phyloP scores from a whole-genome alignment of 2,329 filamentous ascomycete genomes.

The Colletotrichum tropicale region DNA sequence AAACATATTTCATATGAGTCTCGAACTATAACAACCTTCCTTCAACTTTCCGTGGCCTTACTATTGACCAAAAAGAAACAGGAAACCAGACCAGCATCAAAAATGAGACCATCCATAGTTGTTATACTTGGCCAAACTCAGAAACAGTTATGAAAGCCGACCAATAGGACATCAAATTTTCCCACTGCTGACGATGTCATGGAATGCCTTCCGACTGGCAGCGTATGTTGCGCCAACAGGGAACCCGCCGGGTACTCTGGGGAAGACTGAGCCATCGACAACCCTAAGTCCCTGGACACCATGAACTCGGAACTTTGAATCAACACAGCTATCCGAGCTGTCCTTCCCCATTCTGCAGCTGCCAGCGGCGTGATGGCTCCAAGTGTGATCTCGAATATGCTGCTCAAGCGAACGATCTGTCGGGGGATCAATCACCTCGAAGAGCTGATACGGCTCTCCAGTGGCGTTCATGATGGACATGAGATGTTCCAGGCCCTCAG shows the following conservation, averaged over 20 bases:
- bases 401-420: slow-evolving; percentile 40
- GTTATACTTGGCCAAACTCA: not conserved
- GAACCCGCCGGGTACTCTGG: slow-evolving; percentile 24
- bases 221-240: not conserved
- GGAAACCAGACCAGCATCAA: not conserved
- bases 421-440: not conserved
- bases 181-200: not conserved
- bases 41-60: not conserved
- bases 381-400: slow-evolving; percentile 49
- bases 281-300: slow-evolving; percentile 59
- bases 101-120: not conserved
- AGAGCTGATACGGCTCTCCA: slow-evolving; percentile 25
- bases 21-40: not conserved
- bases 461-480: slow-evolving; percentile 43
- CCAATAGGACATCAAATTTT: not conserved
- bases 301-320: slow-evolving; percentile 58
- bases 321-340: slow-evolving; percentile 50
- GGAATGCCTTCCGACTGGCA: not conserved
- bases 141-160: fast-evolving
- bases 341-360: slow-evolving; percentile 61
- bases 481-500: slow-evolving; percentile 32
- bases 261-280: slow-evolving; percentile 62
- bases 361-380: slow-evolving; percentile 61
- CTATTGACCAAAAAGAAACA: not conserved
- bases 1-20: not conserved